Evolutionary conservation across 2,329 filamentous ascomycete species (phyloP).

Genomic region (Clarireedia paspali): DNA sequence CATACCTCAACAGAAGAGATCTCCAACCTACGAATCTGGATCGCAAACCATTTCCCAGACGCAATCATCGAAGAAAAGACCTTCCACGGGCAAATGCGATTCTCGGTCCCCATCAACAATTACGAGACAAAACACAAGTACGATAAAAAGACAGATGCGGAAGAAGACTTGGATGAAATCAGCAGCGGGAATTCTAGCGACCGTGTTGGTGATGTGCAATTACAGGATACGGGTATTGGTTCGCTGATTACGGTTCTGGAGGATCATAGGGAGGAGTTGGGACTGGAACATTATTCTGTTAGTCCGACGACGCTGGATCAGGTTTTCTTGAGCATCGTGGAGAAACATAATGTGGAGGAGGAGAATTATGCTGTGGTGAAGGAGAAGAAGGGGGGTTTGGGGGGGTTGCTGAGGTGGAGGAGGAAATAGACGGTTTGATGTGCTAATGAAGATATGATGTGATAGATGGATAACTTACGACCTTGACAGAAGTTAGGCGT

Average conservation of each 20-base stretch:
- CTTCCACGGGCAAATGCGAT: slow-evolving; percentile 83
- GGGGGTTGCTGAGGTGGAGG: no score
- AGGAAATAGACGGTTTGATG: no score
- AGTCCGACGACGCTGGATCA: slow-evolving; percentile 83
- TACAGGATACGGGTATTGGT: slow-evolving; percentile 40
- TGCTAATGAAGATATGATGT: no score
- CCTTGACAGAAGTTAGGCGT: no score
- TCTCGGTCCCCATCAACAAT: slow-evolving; percentile 57
- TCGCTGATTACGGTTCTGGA: slow-evolving; percentile 67
- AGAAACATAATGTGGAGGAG: slow-evolving; percentile 69
- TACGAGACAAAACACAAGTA: no score
- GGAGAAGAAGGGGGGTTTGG: slow-evolving; percentile 5
- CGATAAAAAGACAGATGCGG: neutral
- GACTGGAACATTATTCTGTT: slow-evolving; percentile 80
- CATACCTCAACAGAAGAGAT: slow-evolving; percentile 65
- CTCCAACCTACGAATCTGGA: slow-evolving; percentile 57
- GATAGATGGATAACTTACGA: no score
- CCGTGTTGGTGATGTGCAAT: slow-evolving; percentile 6
- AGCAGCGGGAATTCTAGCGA: slow-evolving; percentile 9
- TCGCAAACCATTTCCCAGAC: slow-evolving; percentile 49
- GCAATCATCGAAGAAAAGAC: slow-evolving; percentile 65
- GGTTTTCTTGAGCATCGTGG: slow-evolving; percentile 81
- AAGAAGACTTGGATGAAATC: slow-evolving; percentile 17
- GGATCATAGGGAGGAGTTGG: slow-evolving; percentile 57
- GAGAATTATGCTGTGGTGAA: slow-evolving; percentile 45